phyloP scores from a whole-genome alignment of 2,329 filamentous ascomycete species.

The Catunica adiposa region DNA sequence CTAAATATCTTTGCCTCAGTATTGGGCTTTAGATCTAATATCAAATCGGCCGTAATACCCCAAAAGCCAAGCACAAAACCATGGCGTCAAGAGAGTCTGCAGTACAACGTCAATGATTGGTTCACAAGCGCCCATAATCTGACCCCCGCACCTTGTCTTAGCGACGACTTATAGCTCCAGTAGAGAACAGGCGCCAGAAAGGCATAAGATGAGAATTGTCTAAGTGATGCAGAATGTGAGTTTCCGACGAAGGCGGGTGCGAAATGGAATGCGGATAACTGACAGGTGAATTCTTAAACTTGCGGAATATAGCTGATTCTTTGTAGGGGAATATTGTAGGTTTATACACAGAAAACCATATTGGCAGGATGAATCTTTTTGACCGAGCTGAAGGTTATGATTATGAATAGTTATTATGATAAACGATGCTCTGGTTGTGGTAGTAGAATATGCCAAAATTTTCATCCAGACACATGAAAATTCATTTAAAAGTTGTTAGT shows the following conservation, averaged over 20 bases:
- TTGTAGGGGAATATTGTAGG: too few species aligned
- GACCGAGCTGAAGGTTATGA: too few species aligned
- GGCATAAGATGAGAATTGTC: background rate
- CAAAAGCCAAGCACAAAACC: too few species aligned
- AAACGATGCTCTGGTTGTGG: background rate
- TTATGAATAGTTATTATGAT: background rate
- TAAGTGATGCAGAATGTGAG: background rate
- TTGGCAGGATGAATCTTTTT: too few species aligned
- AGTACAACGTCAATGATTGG: conserved; percentile 9
- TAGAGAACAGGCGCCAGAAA: background rate
- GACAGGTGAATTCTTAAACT: too few species aligned
- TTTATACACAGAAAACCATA: background rate
- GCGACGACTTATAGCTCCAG: background rate
- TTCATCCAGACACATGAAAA: background rate
- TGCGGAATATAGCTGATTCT: too few species aligned
- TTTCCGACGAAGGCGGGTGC: background rate
- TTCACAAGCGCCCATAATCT: conserved; percentile 5
- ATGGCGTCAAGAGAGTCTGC: background rate
- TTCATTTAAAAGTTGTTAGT: too few species aligned
- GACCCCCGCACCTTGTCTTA: background rate
- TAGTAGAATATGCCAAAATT: background rate
- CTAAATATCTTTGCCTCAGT: too few species aligned
- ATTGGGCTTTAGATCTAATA: too few species aligned
- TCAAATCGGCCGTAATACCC: too few species aligned
- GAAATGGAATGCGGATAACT: too few species aligned